Percentiles rank a stretch among this genome's conserved stretches.
Conservation (phyloP, 345 rosid genomes). For the Turnera subulata region DNA sequence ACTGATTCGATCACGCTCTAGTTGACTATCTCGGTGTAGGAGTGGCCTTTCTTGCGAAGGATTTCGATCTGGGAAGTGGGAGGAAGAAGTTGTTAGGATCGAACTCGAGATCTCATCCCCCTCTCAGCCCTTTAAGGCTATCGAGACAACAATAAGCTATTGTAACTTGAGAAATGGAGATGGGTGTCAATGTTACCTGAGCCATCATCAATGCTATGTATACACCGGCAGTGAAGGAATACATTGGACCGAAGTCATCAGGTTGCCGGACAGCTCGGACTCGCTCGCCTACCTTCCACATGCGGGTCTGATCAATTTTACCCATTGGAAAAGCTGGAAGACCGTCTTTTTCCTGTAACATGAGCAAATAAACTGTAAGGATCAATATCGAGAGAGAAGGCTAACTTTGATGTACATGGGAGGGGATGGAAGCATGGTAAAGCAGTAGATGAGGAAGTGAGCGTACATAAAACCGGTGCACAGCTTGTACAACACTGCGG, state of each 20-base stretch:
- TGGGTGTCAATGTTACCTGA: too few species aligned
- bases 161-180: too few species aligned
- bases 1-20: slow-evolving; percentile 91
- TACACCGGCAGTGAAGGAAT: too few species aligned
- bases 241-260: slow-evolving; percentile 78
- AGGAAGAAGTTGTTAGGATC: too few species aligned
- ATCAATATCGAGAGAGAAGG: too few species aligned
- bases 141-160: slow-evolving; percentile 89
- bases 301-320: slow-evolving; percentile 85
- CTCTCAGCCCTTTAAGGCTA: slow-evolving; percentile 97
- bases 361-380: neutral
- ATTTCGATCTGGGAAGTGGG: slow-evolving; percentile 58
- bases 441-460: neutral
- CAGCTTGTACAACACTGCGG: slow-evolving; percentile 82
- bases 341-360: slow-evolving; percentile 77
- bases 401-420: too few species aligned
- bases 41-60: too few species aligned
- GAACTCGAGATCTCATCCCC: too few species aligned
- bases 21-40: slow-evolving; percentile 86
- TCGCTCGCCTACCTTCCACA: slow-evolving; percentile 94
- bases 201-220: too few species aligned
- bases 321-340: slow-evolving; percentile 99
- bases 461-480: slow-evolving; percentile 80
- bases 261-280: slow-evolving; percentile 60
- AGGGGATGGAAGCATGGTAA: neutral